Evolutionary conservation across 1,139 yeast genomes (phyloP).

Genomic region (Saccharomyces pastorianus): DNA sequence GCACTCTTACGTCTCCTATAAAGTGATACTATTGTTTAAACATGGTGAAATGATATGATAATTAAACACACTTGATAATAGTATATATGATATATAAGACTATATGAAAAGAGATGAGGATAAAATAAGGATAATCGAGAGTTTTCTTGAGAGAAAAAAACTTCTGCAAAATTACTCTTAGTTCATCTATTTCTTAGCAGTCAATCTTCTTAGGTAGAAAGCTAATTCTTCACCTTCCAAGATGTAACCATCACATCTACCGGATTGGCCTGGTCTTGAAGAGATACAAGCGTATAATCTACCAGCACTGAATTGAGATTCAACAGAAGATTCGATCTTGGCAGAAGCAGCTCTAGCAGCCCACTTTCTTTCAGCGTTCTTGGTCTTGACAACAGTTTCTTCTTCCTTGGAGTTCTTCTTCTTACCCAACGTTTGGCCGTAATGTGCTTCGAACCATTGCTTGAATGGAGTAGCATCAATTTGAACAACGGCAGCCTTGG

Average conservation of each 20-base stretch:
- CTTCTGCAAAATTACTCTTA: neutral
- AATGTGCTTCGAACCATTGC: slow-evolving; percentile 98
- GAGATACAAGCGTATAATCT: slow-evolving; percentile 97
- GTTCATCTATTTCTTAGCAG: slow-evolving; percentile 80
- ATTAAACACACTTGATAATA: neutral
- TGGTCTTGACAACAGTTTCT: slow-evolving; percentile 59
- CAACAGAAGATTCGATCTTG: slow-evolving; percentile 83
- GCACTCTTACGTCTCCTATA: no score
- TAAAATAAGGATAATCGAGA: no score
- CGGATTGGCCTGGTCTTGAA: slow-evolving; percentile 99
- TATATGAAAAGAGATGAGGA: neutral
- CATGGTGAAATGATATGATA: neutral
- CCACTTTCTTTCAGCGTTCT: slow-evolving; percentile 81
- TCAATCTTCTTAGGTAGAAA: slow-evolving; percentile 98
- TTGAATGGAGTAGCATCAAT: slow-evolving; percentile 99
- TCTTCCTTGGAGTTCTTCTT: slow-evolving; percentile 37
- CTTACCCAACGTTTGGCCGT: slow-evolving; percentile 92
- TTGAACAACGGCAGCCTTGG: slow-evolving; percentile 98
- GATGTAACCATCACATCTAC: slow-evolving; percentile 99
- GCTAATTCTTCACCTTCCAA: slow-evolving; percentile 99
- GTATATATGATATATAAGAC: neutral
- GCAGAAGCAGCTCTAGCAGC: slow-evolving; percentile 84
- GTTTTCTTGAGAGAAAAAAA: neutral
- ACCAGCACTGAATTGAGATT: slow-evolving; percentile 96
- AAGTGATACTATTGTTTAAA: neutral